Conservation (phyloP, 352 stramenopile genomes). For the Phytophthora citricola region DNA sequence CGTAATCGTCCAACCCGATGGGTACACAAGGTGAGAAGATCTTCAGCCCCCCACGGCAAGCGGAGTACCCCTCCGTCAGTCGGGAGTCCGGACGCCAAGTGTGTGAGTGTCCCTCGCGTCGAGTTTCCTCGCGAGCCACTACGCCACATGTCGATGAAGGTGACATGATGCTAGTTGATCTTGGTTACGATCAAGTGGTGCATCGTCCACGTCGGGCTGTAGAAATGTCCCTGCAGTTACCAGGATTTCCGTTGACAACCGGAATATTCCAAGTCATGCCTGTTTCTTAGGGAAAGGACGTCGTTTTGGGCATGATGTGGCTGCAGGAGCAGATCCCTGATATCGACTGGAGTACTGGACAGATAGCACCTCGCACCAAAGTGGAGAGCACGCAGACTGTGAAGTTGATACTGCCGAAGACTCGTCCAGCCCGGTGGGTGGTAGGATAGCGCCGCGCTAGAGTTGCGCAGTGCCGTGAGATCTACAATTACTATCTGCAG, state of each 20-base stretch:
- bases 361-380: neutral
- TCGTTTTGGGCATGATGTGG: neutral
- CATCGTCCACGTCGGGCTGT: slow-evolving; percentile 2
- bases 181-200: slow-evolving; percentile 7
- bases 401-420: neutral
- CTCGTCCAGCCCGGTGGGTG: neutral
- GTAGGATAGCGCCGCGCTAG: neutral
- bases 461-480: slow-evolving; percentile 5
- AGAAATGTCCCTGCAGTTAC: slow-evolving; percentile 8
- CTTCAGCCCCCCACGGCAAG: too few relatives aligned
- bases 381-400: neutral
- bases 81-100: too few relatives aligned
- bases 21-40: too few relatives aligned
- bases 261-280: neutral
- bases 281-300: neutral
- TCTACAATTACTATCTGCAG: slow-evolving; percentile 6
- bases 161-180: slow-evolving; percentile 9
- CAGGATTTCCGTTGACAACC: neutral
- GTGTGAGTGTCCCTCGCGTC: too few relatives aligned
- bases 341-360: neutral
- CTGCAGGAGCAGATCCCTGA: neutral
- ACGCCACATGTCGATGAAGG: neutral
- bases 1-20: too few relatives aligned
- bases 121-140: too few relatives aligned
- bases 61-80: too few relatives aligned